Base-by-base conservation (phyloP, 495 filamentous ascomycete genomes). In the Xylaria intraflava region DNA sequence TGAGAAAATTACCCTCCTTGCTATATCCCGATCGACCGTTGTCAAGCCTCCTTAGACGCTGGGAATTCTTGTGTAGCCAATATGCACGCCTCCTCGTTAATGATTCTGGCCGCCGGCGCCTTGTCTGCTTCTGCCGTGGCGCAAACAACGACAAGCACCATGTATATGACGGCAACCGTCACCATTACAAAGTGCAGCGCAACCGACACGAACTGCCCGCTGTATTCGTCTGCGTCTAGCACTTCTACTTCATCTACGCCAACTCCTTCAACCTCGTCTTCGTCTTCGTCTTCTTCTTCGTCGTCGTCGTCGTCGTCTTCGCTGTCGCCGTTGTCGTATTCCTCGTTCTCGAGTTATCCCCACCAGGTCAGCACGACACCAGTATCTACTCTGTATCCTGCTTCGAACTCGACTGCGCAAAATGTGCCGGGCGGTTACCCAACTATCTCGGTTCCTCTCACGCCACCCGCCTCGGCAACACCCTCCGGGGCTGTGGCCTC, bases 101-200 rank as follows among this genome's bases (percentile, higher is more conserved):
- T 66, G 45, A 36, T 64, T 38, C 30, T 66, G 58, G 63, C 54
- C 50, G 63, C 53, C 39, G 36, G 58, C 53, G 63, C 53, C 56
- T 33, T 53, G 46, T 61, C 63, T 48, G 63, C 56, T 9, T 61
- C 63, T 48, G 63, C 56, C 11, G 55, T 60, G 44, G 61, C 63
- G 50, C 58, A 66, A 12, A 72, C 65, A 43, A 65, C 65, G 31
- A 74, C 74, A 39, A 68, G 71, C 53, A 75, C 72, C 23, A 63
- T 65, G 49, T 72, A 70, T 52, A 55, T 72, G 58, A 75, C 73
- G 30, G 57, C 67, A 47, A 75, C 72, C 26, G 59, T 75, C 62
- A 77, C 75, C 58, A 70, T 77, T 59, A 75, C 72, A 51, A 55
- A 69, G 65, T 74, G 73, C 69, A 73, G 69, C 60, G 69, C 72